Base-by-base conservation (phyloP, 441 rosid species). In the Melastoma candidum region DNA sequence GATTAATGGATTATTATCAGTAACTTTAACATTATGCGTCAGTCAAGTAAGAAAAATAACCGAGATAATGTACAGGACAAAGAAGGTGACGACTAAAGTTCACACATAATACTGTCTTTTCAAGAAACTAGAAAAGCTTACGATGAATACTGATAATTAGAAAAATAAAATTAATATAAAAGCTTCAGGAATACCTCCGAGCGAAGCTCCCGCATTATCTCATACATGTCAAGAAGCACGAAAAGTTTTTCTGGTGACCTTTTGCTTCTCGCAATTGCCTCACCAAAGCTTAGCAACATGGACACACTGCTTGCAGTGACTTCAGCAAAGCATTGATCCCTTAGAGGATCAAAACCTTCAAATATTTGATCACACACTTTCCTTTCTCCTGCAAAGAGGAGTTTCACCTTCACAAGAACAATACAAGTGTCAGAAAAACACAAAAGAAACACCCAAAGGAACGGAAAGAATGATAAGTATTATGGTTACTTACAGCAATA, bases 201-300 rank as follows among this genome's bases (percentile, higher is more conserved):
- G 58, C 79, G 97, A 73, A 92, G 83, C 75, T 92, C 98, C 45
- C 86, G 83, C 98, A 88, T 84, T 66, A 92, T 92, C 75, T 92
- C 98, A 59, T 88, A 92, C 98, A 92, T 92, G 76, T 92, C 97
- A 63, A 92, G 74, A 72, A 92, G 95, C 50, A 92, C 98, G 76
- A 92, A 88, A 66, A 92, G 75, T 72, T 92, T 92, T 73, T 92
- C 98, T 17, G 98, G 98, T 41, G 97, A 92, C 65, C 97, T 77
- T 80, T 92, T 92, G 89, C 98, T 92, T 65, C 63, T 85, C 51
- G 98, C 95, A 76, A 92, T 92, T 41, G 95, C 98, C 64, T 92
- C 98, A 26, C 97, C 98, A 77, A 92, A 92, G 80, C 98, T 92
- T 67, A 92, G 98, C 56, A 92, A 89, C 77, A 84, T 79, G 52